Percentiles rank a stretch among this genome's conserved stretches.
These are phyloP conservation scores for Stipa capillata DNA, from an alignment of 176 grass and related monocot genomes.

Conservation along the genomic window DNA sequence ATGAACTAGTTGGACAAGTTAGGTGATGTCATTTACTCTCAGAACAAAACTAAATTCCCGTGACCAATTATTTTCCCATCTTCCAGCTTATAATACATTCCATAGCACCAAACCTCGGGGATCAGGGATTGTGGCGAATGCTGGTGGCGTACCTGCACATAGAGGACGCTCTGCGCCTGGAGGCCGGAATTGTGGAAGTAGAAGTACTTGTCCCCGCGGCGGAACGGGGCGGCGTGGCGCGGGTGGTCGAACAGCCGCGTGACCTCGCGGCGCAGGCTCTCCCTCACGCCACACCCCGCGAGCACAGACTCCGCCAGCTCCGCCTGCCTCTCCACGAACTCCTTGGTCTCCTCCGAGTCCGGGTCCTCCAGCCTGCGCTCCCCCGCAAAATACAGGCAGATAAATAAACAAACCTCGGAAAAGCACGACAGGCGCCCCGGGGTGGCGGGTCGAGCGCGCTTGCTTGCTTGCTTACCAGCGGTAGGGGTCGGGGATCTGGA, in stretches of 20 bases:
- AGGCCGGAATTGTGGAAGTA: conserved; percentile 85
- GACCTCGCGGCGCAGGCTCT: conserved; percentile 49
- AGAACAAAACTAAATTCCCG: neutral
- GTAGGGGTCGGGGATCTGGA: conserved; percentile 63
- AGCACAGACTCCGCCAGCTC: conserved; percentile 66
- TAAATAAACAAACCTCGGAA: neutral
- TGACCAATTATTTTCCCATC: neutral
- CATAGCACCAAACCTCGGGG: neutral
- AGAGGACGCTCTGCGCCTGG: conserved; percentile 92
- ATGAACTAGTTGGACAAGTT: too few relatives aligned
- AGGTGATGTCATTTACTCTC: too few relatives aligned
- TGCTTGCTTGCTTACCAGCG: conserved; percentile 36
- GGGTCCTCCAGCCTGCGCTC: conserved; percentile 80
- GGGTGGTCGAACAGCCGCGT: conserved; percentile 72
- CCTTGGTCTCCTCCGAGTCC: conserved; percentile 77
- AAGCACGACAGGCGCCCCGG: neutral
- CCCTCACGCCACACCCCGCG: conserved; percentile 43
- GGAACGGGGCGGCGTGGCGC: conserved; percentile 66
- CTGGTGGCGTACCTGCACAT: conserved; percentile 53
- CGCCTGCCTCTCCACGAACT: conserved; percentile 70
- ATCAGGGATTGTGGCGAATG: neutral
- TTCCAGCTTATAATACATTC: neutral
- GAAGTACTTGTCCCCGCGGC: conserved; percentile 80
- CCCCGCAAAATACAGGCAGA: neutral
- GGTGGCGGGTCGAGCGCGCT: neutral